Percentiles rank a stretch among this genome's conserved stretches.
phyloP scores from a whole-genome alignment of 1,284 basidiomycete genomes.

The Sporisorium exsertum region DNA sequence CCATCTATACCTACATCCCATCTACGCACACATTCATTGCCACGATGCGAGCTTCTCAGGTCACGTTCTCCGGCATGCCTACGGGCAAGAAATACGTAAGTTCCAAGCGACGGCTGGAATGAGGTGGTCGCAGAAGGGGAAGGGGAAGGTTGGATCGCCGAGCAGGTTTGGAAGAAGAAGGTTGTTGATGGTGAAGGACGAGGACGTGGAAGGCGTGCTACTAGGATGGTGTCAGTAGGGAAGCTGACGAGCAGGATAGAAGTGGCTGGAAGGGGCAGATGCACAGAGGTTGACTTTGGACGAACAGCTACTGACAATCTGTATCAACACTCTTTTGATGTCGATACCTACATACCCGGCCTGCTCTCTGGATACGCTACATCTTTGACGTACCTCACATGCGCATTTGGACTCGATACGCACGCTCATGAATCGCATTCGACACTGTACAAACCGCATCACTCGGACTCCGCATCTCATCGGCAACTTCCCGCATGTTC shows the following conservation, averaged over 20 bases:
- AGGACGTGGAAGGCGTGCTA: no score
- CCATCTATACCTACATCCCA: slow-evolving; percentile 6
- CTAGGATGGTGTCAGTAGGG: not conserved
- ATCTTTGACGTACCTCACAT: not conserved
- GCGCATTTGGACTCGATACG: not conserved
- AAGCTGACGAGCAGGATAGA: not conserved
- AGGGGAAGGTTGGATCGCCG: not conserved
- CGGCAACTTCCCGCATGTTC: not conserved
- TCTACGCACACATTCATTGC: not conserved
- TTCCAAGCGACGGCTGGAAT: not conserved
- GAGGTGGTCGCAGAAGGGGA: not conserved
- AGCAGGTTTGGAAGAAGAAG: not conserved
- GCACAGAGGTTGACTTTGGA: not conserved
- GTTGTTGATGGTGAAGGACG: not conserved
- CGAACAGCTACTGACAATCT: not conserved
- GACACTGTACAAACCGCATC: not conserved
- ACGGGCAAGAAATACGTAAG: slow-evolving; percentile 65
- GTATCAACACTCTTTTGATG: not conserved
- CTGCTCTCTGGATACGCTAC: not conserved
- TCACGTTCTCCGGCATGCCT: slow-evolving; percentile 59
- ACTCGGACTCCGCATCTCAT: not conserved
- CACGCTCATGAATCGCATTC: not conserved
- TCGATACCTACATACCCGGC: not conserved
- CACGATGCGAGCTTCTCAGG: slow-evolving; percentile 55
- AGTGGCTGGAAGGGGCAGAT: not conserved